These are phyloP conservation scores for Parascedosporium putredinis DNA, from an alignment of 2,329 filamentous ascomycete species.

Conservation along the genomic window DNA sequence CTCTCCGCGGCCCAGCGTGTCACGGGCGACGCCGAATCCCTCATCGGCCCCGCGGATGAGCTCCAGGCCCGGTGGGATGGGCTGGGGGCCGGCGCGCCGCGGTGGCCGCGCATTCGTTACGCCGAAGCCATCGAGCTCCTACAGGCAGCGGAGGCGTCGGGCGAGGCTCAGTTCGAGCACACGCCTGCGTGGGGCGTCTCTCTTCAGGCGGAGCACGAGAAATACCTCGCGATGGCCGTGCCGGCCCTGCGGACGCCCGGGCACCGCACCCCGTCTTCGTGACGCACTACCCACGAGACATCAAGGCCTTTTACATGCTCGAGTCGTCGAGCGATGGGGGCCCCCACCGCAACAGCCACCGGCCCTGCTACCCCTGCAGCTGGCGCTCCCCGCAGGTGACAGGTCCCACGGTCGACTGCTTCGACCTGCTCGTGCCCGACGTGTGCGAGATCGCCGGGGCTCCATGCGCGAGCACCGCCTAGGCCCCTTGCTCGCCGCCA, in stretches of 20 bases:
- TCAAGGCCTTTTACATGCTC: constrained; percentile 79
- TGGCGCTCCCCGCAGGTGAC: neutral
- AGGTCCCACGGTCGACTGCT: constrained; percentile 66
- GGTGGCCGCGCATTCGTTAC: constrained; percentile 80
- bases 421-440: constrained; percentile 79
- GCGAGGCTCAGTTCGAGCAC: constrained; percentile 50
- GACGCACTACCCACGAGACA: constrained; percentile 76
- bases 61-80: constrained; percentile 64
- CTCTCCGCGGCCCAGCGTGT: constrained; percentile 21
- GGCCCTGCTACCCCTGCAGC: no score
- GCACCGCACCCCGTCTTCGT: constrained; percentile 67
- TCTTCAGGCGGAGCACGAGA: constrained; percentile 87
- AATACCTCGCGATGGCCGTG: constrained; percentile 63
- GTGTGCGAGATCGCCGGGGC: constrained; percentile 81
- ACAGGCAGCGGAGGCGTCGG: constrained; percentile 35
- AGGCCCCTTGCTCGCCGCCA: constrained; percentile 54
- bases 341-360: constrained; percentile 9
- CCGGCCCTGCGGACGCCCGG: constrained; percentile 37
- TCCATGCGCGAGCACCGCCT: constrained; percentile 81
- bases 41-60: constrained; percentile 28
- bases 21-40: constrained; percentile 25
- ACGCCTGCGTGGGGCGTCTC: constrained; percentile 61
- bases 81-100: constrained; percentile 34
- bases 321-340: constrained; percentile 21
- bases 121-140: constrained; percentile 64